Base-by-base conservation (phyloP, 1,139 yeast species). In the Diutina ranongensis region DNA sequence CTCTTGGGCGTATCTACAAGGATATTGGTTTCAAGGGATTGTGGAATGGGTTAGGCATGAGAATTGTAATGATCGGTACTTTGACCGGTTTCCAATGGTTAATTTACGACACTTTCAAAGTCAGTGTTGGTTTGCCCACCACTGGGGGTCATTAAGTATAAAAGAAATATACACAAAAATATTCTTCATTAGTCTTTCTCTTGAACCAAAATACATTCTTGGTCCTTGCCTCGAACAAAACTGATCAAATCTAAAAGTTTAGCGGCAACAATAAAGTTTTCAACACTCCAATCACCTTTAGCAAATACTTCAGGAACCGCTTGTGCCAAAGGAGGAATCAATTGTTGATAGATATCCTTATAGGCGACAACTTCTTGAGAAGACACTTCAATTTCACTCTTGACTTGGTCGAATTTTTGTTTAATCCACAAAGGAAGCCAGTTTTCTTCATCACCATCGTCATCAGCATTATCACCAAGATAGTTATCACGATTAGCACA, bases 41-140 rank as follows among this genome's bases (percentile, higher is more conserved):
- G 52, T 89, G 97, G 97, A 85, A 85, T 61, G 97, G 97, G 47
- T 76, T 89, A 54, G 85, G 89, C 25, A 92, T 88, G 51, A 84
- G 97, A 76, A 88, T 89, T 55, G 78, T 87, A 51, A 89, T 89
- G 97, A 78, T 89, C 63, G 97, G 97, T 71, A 88, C 97, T 32
- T 76, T 89, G 65, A 89, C 97, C 42, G 96, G 96, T 52, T 78
- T 84, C 75, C 97, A 89, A 72, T 89, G 97, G 97, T 76, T 89
- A 61, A 75, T 89, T 52, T 89, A 89, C 68, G 97, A 89, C 65
- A 83, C 95, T 13, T 89, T 89, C 74, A 89, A 89, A 71, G 94
- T 86, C 27, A 76, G 76, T 56, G 78, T 86, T 50, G 97, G 97
- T 12, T 76, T 89, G 57, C 97, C 97, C 60, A 86, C 97, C 38